Evolutionary conservation across 176 grass and related monocot genomes (phyloP), one percentile per base, ranked within the genome.

Genomic region (Poa pratensis): DNA sequence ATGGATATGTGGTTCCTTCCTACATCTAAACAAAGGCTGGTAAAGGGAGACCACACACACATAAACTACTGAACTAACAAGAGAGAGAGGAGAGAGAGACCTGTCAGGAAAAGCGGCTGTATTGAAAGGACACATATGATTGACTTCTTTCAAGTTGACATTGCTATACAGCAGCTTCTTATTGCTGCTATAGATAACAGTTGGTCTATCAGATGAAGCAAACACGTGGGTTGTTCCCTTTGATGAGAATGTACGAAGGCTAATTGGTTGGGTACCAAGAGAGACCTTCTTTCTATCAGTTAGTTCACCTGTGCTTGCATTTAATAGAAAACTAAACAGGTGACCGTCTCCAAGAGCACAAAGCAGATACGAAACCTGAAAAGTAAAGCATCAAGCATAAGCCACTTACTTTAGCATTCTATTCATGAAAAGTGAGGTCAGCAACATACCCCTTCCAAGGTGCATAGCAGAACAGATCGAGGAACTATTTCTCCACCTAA

Each of bases 141-240:
- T 95, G 70, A 98, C 96, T 90, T 98, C 96, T 90, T 98, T 95
- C 69, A 95, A 77, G 89, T 95, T 98, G 61, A 98, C 96, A 94
- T 95, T 98, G 82, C 93, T 98, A 82, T 98, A 98, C 48, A 98
- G 89, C 18, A 95, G 79, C 86, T 98, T 98, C 89, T 98, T 98
- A 40, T 98, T 98, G 85, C 93, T 95, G 86, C 96, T 95, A 66
- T 98, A 98, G 34, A 98, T 94, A 19, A 98, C 93, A 81, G 96
- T 98, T 19, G 96, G 93, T 67, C 96, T 91, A 95, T 98, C 96
- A 57, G 96, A 98, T 32, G 93, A 94, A 75, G 96, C 93, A 76
- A 98, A 98, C 49, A 95, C 93, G 5, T 98, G 91, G 73, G 91
- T 95, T 24, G 93, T 92, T 30, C 94, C 93, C 75, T 98, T 95